Conservation (phyloP, 2,329 filamentous ascomycete species). For the Aureobasidium leucospermi region DNA sequence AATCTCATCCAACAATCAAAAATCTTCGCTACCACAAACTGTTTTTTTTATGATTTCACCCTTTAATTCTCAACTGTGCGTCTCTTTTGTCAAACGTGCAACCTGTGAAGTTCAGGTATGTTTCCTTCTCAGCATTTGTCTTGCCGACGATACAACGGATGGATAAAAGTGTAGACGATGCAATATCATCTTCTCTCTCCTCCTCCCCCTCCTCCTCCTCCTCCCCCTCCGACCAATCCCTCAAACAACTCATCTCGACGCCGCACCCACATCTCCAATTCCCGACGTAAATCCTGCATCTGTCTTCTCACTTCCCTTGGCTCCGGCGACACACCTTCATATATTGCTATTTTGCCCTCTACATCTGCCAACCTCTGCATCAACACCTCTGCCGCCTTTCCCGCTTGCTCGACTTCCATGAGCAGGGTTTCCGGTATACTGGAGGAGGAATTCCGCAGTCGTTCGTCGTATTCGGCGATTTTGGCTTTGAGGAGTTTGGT, state of each 20-base stretch:
- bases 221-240: conserved; percentile 44
- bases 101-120: too few species aligned
- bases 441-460: conserved; percentile 18
- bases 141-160: too few species aligned
- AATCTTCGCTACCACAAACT: too few species aligned
- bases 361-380: conserved; percentile 52
- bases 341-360: conserved; percentile 56
- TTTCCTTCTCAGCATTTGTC: too few species aligned
- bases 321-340: conserved; percentile 67
- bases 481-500: conserved; percentile 60
- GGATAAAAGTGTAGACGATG: too few species aligned
- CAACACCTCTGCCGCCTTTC: conserved; percentile 52
- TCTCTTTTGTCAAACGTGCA: too few species aligned
- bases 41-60: too few species aligned
- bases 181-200: not conserved
- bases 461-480: conserved; percentile 56
- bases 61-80: too few species aligned
- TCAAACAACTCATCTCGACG: conserved; percentile 70
- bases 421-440: conserved; percentile 42
- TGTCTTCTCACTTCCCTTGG: conserved; percentile 60
- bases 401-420: conserved; percentile 52
- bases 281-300: conserved; percentile 58
- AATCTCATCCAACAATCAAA: too few species aligned
- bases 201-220: not conserved
- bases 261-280: conserved; percentile 54